These are phyloP conservation scores for Pleurotus citrinopileatus DNA, from an alignment of 768 basidiomycete genomes.

Conservation along the genomic window DNA sequence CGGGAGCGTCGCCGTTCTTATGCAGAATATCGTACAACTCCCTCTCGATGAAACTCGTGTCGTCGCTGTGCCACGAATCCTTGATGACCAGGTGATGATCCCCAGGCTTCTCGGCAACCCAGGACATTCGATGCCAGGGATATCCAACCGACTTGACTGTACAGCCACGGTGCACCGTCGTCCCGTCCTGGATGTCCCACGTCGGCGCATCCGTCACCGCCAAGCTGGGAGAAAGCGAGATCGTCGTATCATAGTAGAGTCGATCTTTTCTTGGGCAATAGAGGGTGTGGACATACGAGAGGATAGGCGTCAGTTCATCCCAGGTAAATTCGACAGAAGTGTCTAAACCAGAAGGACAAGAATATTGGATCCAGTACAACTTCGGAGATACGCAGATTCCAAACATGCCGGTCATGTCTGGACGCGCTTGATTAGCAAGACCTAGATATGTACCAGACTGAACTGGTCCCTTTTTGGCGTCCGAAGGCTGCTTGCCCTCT, in stretches of 20 bases:
- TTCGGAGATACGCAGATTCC: conserved; percentile 2
- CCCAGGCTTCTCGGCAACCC: neutral
- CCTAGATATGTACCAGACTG: conserved; percentile 1
- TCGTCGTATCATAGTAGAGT: neutral
- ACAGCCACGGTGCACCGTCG: neutral
- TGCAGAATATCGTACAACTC: conserved; percentile 2
- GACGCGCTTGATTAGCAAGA: conserved; percentile 12
- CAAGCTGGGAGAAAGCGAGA: conserved; percentile 1
- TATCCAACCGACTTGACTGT: neutral
- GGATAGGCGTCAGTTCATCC: conserved; percentile 9
- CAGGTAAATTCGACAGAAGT: neutral
- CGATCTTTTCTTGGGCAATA: conserved; percentile 7
- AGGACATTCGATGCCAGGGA: neutral
- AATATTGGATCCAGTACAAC: conserved; percentile 4
- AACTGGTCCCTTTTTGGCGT: neutral
- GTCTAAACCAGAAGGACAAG: conserved; percentile 7
- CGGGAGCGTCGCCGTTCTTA: neutral
- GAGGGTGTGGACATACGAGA: conserved; percentile 8
- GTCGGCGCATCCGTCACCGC: neutral
- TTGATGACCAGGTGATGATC: conserved; percentile 1
- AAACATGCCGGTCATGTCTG: conserved; percentile 6
- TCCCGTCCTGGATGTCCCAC: neutral
- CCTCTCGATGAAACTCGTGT: neutral
- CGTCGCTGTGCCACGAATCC: neutral
- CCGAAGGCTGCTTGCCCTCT: neutral